A percentile compares a stretch with the other conserved stretches of the same genome.
Evolutionary conservation across 148 eudicot genomes (phyloP).

Genomic region (Oxyria digyna): DNA sequence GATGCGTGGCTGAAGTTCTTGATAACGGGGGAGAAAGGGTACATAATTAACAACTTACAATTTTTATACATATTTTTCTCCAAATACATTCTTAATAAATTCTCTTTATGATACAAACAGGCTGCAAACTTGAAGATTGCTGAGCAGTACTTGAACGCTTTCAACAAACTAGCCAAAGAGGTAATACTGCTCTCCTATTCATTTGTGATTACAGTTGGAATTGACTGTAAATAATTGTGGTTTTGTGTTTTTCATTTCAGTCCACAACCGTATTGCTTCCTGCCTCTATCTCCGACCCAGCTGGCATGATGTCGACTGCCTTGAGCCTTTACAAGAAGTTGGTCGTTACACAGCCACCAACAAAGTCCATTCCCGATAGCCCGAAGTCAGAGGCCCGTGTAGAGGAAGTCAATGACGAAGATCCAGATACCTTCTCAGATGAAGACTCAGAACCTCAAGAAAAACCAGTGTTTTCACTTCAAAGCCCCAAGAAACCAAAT

Average conservation of each 20-base stretch:
- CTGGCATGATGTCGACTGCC: conserved; percentile 53
- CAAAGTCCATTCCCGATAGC: background rate
- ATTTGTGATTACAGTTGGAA: background rate
- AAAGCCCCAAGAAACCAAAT: conserved; percentile 1
- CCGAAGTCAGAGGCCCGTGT: background rate
- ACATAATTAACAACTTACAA: background rate
- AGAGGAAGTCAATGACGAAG: background rate
- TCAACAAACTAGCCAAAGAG: conserved; percentile 60
- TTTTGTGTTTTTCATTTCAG: conserved; percentile 19
- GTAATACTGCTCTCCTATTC: conserved; percentile 16
- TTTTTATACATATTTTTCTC: background rate
- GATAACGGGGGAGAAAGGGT: conserved; percentile 8
- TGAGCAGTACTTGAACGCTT: conserved; percentile 79
- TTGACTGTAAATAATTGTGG: background rate
- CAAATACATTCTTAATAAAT: background rate
- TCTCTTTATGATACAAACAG: conserved; percentile 25
- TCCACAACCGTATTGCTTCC: conserved; percentile 71
- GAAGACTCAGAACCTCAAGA: background rate
- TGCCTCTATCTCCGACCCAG: conserved; percentile 32
- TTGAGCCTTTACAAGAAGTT: conserved; percentile 47
- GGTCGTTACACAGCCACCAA: conserved; percentile 13
- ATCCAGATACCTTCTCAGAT: background rate
- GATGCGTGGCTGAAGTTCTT: conserved; percentile 8
- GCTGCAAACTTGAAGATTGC: conserved; percentile 87
- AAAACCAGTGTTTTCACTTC: conserved; percentile 11